Evolutionary conservation across 169 alveolate species (phyloP).

Genomic region (Cyclospora cayetanensis): DNA sequence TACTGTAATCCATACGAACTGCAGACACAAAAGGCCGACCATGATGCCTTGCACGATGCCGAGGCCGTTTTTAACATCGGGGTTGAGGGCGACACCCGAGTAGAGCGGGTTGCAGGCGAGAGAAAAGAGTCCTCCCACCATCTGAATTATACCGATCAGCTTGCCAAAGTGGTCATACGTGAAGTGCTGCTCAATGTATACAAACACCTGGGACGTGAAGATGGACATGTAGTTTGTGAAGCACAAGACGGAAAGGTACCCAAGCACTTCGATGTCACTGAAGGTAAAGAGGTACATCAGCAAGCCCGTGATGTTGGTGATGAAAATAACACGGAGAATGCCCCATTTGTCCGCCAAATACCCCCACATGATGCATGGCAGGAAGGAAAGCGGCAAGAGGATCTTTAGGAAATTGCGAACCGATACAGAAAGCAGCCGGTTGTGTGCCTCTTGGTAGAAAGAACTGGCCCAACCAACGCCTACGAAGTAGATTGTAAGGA

Average conservation of each 20-base stretch:
- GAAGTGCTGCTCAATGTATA: slow-evolving; percentile 73
- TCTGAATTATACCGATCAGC: slow-evolving; percentile 73
- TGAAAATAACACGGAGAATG: slow-evolving; percentile 61
- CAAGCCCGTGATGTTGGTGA: slow-evolving; percentile 71
- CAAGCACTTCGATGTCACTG: slow-evolving; percentile 42
- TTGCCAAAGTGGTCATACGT: slow-evolving; percentile 77
- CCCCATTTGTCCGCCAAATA: slow-evolving; percentile 53
- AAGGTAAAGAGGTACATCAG: slow-evolving; percentile 75
- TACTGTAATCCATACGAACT: slow-evolving; percentile 9
- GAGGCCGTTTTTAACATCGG: background rate
- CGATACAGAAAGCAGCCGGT: slow-evolving; percentile 12
- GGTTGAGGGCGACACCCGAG: slow-evolving; percentile 18
- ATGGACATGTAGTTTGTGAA: slow-evolving; percentile 75
- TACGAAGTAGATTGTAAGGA: slow-evolving; percentile 1
- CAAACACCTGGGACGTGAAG: slow-evolving; percentile 76
- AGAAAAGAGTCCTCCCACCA: slow-evolving; percentile 75
- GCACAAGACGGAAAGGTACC: slow-evolving; percentile 71
- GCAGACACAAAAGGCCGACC: slow-evolving; percentile 18
- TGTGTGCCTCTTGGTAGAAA: slow-evolving; percentile 58
- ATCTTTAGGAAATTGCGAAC: background rate
- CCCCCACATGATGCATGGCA: slow-evolving; percentile 62
- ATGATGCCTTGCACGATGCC: slow-evolving; percentile 8
- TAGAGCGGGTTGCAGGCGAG: slow-evolving; percentile 72
- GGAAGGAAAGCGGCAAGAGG: slow-evolving; percentile 19
- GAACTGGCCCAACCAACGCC: slow-evolving; percentile 52